Evolutionary conservation across 1,139 yeast genomes (phyloP), one percentile per base, ranked within the genome.

Genomic region (Scheffersomyces titani): DNA sequence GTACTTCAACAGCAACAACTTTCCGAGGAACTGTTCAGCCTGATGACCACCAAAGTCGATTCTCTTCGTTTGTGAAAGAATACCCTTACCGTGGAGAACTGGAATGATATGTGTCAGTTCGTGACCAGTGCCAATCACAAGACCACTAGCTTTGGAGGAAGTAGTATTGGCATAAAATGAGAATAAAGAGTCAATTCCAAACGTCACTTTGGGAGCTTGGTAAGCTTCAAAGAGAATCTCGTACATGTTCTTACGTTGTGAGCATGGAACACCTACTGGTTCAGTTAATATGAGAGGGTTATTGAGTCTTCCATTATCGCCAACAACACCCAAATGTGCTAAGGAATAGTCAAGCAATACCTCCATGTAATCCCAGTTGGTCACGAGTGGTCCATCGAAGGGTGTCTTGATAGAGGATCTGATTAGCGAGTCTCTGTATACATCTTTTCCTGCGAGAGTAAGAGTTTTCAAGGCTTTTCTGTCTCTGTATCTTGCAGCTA

Each of bases 341-440:
- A 94, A 89, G 0, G 94, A 80, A 68, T 92, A 94, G 69, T 94
- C 98, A 56, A 96, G 71, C 55, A 94, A 83, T 56, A 81, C 83
- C 69, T 96, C 99, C 7, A 89, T 83, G 57, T 88, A 85, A 58
- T 96, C 99, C 98, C 99, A 96, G 70, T 93, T 94, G 36, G 96
- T 87, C 46, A 94, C 78, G 63, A 92, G 75, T 3, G 92, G 84
- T 0, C 97, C 97, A 71, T 96, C 99, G 68, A 84, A 94, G 0
- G 98, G 97, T 3, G 90, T 79, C 65, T 85, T 87, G 51, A 91
- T 83, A 52, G 89, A 87, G 30, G 90, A 81, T 60, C 88, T 83
- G 51, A 90, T 82, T 6, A 88, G 75, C 6, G 87, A 82, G 65
- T 93, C 98, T 40, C 90, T 70, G 66, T 81, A 85, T 11, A 88